Evolutionary conservation across 148 eudicot species (phyloP).

Genomic region (Camellia japonica): DNA sequence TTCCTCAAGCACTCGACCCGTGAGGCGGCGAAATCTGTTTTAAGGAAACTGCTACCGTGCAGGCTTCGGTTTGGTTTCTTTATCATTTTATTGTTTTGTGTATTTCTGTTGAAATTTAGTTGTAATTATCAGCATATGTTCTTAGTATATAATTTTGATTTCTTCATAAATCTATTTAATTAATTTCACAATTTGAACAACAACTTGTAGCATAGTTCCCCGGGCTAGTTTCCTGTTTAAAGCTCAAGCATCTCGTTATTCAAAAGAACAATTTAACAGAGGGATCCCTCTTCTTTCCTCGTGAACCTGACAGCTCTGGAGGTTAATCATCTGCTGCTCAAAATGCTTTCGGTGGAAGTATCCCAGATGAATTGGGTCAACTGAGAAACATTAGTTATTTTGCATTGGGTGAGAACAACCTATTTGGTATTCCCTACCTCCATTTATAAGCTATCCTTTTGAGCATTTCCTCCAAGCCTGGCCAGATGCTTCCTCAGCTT

Average conservation of each 20-base stretch:
- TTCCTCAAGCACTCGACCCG: too few relatives aligned
- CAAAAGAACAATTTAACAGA: not conserved
- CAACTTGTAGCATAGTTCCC: not conserved
- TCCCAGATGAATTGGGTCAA: not conserved
- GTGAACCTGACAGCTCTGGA: not conserved
- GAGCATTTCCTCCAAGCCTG: not conserved
- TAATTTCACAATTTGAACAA: too few relatives aligned
- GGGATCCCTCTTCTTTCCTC: not conserved
- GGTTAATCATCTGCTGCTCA: not conserved
- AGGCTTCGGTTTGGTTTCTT: too few relatives aligned
- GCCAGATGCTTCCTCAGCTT: not conserved
- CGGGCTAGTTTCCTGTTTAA: too few relatives aligned
- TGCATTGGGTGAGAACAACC: not conserved
- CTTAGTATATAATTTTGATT: too few relatives aligned
- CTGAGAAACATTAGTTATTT: not conserved
- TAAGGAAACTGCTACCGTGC: too few relatives aligned
- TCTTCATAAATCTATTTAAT: too few relatives aligned
- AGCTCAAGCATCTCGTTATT: not conserved
- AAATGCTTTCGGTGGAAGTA: not conserved
- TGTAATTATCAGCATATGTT: too few relatives aligned
- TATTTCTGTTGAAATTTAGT: too few relatives aligned
- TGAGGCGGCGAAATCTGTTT: too few relatives aligned
- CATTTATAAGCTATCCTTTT: not conserved
- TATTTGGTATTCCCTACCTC: slow-evolving; percentile 5
- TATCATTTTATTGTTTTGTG: too few relatives aligned